Conservation (phyloP, 495 filamentous ascomycete genomes). For the Astrocystis sublimbata region DNA sequence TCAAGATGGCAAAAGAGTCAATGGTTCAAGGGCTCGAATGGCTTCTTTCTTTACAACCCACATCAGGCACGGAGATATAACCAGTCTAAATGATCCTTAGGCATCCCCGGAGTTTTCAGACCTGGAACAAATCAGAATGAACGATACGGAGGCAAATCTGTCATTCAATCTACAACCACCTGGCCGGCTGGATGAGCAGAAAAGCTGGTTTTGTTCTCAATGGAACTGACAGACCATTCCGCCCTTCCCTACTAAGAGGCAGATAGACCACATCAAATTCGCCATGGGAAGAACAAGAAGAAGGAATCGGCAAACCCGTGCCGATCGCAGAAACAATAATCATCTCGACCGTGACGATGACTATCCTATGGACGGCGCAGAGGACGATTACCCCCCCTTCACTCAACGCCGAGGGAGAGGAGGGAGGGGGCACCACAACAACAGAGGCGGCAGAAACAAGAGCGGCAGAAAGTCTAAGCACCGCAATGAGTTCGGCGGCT, state of each 20-base stretch:
- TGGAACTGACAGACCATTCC: slow-evolving; percentile 16
- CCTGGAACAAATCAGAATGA: not conserved
- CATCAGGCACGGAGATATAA: not conserved
- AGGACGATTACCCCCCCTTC: not conserved
- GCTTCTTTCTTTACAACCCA: not conserved
- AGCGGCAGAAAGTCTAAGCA: not conserved
- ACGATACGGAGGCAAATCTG: not conserved
- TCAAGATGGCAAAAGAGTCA: slow-evolving; percentile 29
- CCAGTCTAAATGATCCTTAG: not conserved
- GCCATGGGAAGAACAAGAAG: slow-evolving; percentile 10
- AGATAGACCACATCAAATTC: slow-evolving; percentile 2
- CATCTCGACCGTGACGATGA: slow-evolving; percentile 24
- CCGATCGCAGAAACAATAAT: not conserved
- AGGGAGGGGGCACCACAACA: not conserved
- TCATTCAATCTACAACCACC: slow-evolving; percentile 1
- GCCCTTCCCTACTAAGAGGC: not conserved
- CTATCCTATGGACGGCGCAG: slow-evolving; percentile 19
- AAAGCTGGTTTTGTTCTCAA: slow-evolving; percentile 8
- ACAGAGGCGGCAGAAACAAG: not conserved
- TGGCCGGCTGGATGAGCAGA: not conserved
- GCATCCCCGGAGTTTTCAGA: not conserved
- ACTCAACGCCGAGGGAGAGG: not conserved
- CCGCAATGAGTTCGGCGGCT: not conserved
- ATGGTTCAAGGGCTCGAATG: slow-evolving; percentile 7
- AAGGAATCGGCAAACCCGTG: not conserved